Conservation (phyloP, 495 filamentous ascomycete genomes). For the Podospora conica region DNA sequence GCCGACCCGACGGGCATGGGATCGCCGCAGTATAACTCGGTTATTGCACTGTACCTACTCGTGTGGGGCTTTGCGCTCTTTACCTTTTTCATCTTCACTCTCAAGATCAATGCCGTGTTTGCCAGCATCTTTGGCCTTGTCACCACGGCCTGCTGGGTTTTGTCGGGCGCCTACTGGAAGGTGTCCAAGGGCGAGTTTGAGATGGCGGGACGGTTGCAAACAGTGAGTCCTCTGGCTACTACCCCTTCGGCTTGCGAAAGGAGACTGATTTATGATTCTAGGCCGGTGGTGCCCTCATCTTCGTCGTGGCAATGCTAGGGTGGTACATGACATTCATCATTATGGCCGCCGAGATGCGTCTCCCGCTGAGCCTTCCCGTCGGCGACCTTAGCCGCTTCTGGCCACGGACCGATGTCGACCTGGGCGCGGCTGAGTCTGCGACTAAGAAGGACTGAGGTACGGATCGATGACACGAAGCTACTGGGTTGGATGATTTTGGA, state of each 20-base stretch:
- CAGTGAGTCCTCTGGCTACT: slow-evolving; percentile 28
- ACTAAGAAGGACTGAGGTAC: neutral
- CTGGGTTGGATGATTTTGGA: neutral
- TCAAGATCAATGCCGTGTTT: slow-evolving; percentile 50
- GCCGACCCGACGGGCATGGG: slow-evolving; percentile 38
- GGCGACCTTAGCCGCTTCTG: slow-evolving; percentile 50
- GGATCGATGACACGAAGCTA: neutral
- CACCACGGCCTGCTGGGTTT: slow-evolving; percentile 41
- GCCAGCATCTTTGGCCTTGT: slow-evolving; percentile 48
- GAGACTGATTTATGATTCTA: slow-evolving; percentile 10
- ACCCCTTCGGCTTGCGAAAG: neutral
- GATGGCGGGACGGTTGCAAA: slow-evolving; percentile 40
- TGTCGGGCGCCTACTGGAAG: slow-evolving; percentile 48
- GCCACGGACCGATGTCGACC: slow-evolving; percentile 42
- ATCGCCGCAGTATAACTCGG: slow-evolving; percentile 43
- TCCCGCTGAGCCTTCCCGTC: slow-evolving; percentile 46
- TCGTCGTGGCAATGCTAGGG: slow-evolving; percentile 45
- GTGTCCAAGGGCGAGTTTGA: slow-evolving; percentile 40
- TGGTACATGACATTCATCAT: slow-evolving; percentile 53
- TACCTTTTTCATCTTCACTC: slow-evolving; percentile 51
- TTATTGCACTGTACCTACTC: slow-evolving; percentile 45
- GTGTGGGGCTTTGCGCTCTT: slow-evolving; percentile 53
- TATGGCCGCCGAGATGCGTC: slow-evolving; percentile 53
- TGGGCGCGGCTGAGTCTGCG: slow-evolving; percentile 20
- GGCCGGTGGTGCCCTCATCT: slow-evolving; percentile 44